phyloP scores from a whole-genome alignment of 176 grass and related monocot genomes.

The bread wheat (Triticum aestivum) region DNA sequence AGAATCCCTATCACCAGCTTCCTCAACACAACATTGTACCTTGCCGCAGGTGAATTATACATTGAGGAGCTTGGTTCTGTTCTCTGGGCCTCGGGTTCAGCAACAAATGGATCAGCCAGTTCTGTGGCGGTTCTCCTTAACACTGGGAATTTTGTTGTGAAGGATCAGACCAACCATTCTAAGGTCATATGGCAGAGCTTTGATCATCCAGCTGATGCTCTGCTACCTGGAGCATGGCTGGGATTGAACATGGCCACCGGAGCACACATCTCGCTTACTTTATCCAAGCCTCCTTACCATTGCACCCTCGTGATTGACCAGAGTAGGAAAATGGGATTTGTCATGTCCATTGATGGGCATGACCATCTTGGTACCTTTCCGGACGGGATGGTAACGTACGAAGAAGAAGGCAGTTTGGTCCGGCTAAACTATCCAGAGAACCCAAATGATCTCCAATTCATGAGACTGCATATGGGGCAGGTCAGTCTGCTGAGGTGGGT shows the following conservation, averaged over 20 bases:
- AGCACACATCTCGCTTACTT: slow-evolving; percentile 21
- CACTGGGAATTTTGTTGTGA: slow-evolving; percentile 34
- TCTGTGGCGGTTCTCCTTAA: slow-evolving; percentile 8
- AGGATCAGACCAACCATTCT: neutral
- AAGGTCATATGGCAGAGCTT: slow-evolving; percentile 49
- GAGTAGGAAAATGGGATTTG: slow-evolving; percentile 28
- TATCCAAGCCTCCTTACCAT: neutral
- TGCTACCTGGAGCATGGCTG: slow-evolving; percentile 46
- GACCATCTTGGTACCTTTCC: slow-evolving; percentile 9
- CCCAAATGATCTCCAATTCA: slow-evolving; percentile 16
- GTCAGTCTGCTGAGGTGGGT: slow-evolving; percentile 34
- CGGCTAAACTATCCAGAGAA: neutral
- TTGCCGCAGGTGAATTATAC: slow-evolving; percentile 20
- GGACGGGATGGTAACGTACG: slow-evolving; percentile 33
- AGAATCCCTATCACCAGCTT: slow-evolving; percentile 20
- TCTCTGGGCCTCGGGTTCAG: slow-evolving; percentile 35
- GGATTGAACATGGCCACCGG: slow-evolving; percentile 31
- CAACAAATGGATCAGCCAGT: neutral
- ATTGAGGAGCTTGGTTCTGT: slow-evolving; percentile 20
- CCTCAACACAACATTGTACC: neutral
- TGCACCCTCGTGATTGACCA: slow-evolving; percentile 34
- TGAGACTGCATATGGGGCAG: slow-evolving; percentile 10
- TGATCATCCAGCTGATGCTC: slow-evolving; percentile 38
- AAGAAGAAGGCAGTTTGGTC: neutral
- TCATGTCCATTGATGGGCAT: slow-evolving; percentile 18